These are phyloP conservation scores for Pyrenophora teres DNA, from an alignment of 2,329 filamentous ascomycete genomes.

Conservation along the genomic window DNA sequence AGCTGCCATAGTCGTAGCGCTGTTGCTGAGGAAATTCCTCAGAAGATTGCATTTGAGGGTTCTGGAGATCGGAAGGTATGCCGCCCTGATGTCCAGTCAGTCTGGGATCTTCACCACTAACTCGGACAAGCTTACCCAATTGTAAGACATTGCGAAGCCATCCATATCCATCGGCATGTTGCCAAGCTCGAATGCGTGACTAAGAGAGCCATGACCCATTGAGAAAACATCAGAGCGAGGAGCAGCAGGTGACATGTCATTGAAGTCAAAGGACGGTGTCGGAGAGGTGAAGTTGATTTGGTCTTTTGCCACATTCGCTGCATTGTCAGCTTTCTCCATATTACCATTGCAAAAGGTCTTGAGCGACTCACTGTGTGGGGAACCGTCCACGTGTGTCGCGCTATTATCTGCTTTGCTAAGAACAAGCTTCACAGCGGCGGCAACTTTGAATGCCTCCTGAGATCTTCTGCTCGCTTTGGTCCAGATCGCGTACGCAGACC, in stretches of 20 bases:
- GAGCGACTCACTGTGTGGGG: conserved; percentile 14
- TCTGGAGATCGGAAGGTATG: conserved; percentile 14
- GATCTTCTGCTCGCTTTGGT: conserved; percentile 29
- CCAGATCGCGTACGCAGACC: conserved; percentile 33
- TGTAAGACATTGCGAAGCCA: conserved; percentile 20
- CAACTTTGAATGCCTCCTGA: conserved; percentile 39
- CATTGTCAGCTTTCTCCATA: background rate
- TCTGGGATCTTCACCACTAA: background rate
- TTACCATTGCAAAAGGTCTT: background rate
- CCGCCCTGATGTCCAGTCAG: conserved; percentile 12
- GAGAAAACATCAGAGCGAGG: conserved; percentile 3
- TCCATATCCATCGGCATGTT: conserved; percentile 34
- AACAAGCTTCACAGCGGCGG: conserved; percentile 35
- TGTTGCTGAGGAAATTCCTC: background rate
- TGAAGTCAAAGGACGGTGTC: conserved; percentile 24
- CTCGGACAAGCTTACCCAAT: conserved; percentile 25
- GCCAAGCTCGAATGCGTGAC: conserved; percentile 21
- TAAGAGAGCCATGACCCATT: conserved; percentile 10
- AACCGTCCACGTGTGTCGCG: background rate
- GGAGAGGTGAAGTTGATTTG: conserved; percentile 11
- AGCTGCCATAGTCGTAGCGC: background rate
- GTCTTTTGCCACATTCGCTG: conserved; percentile 3
- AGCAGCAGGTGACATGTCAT: conserved; percentile 5
- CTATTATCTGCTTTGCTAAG: conserved; percentile 27
- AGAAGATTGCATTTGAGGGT: conserved; percentile 14